A percentile compares a stretch with the other conserved stretches of the same genome.
Conservation (phyloP, 768 basidiomycete genomes). For the Boletus pseudo-olivaceus region DNA sequence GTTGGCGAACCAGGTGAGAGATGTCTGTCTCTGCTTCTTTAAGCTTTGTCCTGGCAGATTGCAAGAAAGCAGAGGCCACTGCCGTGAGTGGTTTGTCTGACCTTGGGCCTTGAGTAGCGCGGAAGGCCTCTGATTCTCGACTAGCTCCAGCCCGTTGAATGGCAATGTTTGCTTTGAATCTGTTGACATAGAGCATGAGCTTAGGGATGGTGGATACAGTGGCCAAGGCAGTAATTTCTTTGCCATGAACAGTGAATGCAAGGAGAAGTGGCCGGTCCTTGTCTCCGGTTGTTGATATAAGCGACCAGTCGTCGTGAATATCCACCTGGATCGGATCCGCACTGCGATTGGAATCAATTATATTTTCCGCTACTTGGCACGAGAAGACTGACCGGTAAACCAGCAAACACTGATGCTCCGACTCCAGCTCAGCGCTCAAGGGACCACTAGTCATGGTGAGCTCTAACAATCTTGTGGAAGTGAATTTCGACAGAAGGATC, state of each 20-base stretch:
- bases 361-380: neutral
- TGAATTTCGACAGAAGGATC: slow-evolving; percentile 29
- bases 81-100: slow-evolving; percentile 79
- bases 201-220: slow-evolving; percentile 78
- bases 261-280: slow-evolving; percentile 57
- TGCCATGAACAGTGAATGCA: slow-evolving; percentile 71
- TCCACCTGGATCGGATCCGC: slow-evolving; percentile 75
- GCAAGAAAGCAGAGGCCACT: slow-evolving; percentile 82
- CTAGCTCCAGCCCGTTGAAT: slow-evolving; percentile 73
- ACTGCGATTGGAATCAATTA: slow-evolving; percentile 34
- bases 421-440: slow-evolving; percentile 62
- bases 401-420: slow-evolving; percentile 71
- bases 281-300: slow-evolving; percentile 37
- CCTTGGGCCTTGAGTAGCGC: slow-evolving; percentile 64
- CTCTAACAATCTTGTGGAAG: slow-evolving; percentile 58
- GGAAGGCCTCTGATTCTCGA: slow-evolving; percentile 74
- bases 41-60: slow-evolving; percentile 67
- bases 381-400: slow-evolving; percentile 61
- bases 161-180: slow-evolving; percentile 70
- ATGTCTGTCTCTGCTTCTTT: slow-evolving; percentile 61
- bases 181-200: slow-evolving; percentile 68
- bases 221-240: slow-evolving; percentile 61
- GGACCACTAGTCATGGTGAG: slow-evolving; percentile 72
- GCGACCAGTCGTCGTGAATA: slow-evolving; percentile 81
- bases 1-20: slow-evolving; percentile 63